Evolutionary conservation across 2,329 filamentous ascomycete species (phyloP).

Genomic region (Trichoderma sp.): DNA sequence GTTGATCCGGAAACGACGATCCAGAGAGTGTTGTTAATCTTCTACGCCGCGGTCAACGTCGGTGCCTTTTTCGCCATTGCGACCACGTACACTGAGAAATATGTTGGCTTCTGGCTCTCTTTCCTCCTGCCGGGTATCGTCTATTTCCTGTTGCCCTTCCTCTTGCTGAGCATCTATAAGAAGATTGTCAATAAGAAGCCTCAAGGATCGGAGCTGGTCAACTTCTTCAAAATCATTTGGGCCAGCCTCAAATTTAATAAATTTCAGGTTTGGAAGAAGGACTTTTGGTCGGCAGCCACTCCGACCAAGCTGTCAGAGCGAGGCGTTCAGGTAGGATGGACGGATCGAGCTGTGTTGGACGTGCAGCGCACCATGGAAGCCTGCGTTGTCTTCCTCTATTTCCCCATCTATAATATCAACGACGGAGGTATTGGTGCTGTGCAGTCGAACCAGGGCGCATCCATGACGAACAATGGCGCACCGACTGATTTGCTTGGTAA

Average conservation of each 20-base stretch:
- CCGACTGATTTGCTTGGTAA: constrained; percentile 25
- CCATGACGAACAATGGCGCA: constrained; percentile 27
- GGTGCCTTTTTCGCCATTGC: constrained; percentile 25
- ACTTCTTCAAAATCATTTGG: constrained; percentile 24
- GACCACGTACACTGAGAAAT: constrained; percentile 26
- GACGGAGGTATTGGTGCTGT: constrained; percentile 24
- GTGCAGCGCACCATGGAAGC: constrained; percentile 23
- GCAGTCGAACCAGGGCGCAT: constrained; percentile 24
- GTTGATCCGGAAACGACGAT: constrained; percentile 25
- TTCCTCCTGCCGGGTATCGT: constrained; percentile 24
- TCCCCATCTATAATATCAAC: constrained; percentile 25
- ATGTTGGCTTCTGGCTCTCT: constrained; percentile 25
- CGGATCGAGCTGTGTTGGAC: constrained; percentile 21
- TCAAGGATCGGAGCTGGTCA: constrained; percentile 20
- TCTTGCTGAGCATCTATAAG: constrained; percentile 15
- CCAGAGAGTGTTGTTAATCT: constrained; percentile 22
- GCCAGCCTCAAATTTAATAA: constrained; percentile 12
- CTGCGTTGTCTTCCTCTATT: constrained; percentile 25
- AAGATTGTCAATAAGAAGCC: constrained; percentile 18
- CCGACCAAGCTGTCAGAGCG: constrained; percentile 20
- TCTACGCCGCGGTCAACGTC: constrained; percentile 25
- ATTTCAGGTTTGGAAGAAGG: constrained; percentile 20
- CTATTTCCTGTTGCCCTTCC: constrained; percentile 20
- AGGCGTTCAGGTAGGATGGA: constrained; percentile 16
- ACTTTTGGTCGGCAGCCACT: constrained; percentile 22